These are phyloP conservation scores for Croton laevigatus DNA, from an alignment of 441 rosid species.

Conservation along the genomic window DNA sequence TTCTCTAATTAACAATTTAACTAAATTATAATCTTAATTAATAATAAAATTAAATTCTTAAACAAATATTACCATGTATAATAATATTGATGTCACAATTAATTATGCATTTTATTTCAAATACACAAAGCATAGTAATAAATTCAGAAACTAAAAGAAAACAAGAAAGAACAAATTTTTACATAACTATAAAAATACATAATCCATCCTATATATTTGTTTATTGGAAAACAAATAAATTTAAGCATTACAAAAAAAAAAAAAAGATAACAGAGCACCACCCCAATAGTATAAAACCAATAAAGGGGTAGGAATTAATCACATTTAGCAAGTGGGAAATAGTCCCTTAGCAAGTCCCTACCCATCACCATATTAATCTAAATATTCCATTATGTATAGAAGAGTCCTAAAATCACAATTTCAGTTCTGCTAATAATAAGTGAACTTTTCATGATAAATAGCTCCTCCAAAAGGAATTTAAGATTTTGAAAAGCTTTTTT, in stretches of 20 bases:
- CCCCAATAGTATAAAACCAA: background rate
- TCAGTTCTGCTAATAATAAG: background rate
- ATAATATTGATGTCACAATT: too few relatives aligned
- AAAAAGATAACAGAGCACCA: too few relatives aligned
- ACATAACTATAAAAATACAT: background rate
- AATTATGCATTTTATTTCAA: too few relatives aligned
- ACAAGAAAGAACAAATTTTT: background rate
- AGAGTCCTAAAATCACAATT: too few relatives aligned
- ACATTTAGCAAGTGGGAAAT: background rate
- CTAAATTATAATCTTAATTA: too few relatives aligned
- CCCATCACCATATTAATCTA: background rate
- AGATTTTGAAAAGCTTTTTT: background rate
- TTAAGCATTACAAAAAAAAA: background rate
- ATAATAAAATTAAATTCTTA: too few relatives aligned
- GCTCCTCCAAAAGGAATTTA: background rate
- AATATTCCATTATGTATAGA: too few relatives aligned
- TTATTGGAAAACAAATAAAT: background rate
- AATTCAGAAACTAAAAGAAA: too few relatives aligned
- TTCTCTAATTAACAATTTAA: too few relatives aligned
- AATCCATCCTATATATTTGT: background rate
- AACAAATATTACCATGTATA: too few relatives aligned
- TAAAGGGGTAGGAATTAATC: background rate
- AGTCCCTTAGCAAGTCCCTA: background rate
- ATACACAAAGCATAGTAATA: too few relatives aligned
- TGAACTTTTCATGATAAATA: background rate